Evolutionary conservation across 169 alveolate genomes (phyloP).

Genomic region (Plasmodium cynomolgi): DNA sequence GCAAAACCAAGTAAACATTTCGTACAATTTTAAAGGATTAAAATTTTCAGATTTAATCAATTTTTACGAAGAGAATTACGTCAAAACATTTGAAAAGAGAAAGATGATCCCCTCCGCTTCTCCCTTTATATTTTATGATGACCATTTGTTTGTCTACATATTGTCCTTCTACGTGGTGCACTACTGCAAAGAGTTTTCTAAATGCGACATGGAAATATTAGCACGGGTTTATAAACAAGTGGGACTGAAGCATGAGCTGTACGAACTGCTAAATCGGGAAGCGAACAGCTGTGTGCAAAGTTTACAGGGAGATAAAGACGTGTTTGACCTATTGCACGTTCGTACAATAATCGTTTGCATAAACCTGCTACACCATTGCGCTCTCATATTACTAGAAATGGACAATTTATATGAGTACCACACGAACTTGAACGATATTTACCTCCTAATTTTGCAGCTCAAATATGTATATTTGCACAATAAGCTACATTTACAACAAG

Average conservation of each 20-base stretch:
- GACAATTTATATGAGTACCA: conserved; percentile 21
- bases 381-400: conserved; percentile 42
- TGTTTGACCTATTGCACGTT: conserved; percentile 5
- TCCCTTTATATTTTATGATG: conserved; percentile 38
- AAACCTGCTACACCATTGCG: conserved; percentile 55
- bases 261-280: conserved; percentile 11
- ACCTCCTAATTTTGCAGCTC: conserved; percentile 48
- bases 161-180: conserved; percentile 20
- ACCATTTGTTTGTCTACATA: conserved; percentile 17
- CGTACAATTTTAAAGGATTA: conserved; percentile 17
- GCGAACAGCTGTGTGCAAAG: conserved; percentile 7
- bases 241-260: conserved; percentile 51
- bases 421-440: conserved; percentile 14
- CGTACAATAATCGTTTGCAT: conserved; percentile 34
- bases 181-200: conserved; percentile 19
- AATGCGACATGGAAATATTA: conserved; percentile 22
- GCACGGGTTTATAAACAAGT: conserved; percentile 27
- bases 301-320: conserved; percentile 12
- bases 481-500: conserved; percentile 17
- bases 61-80: conserved; percentile 33
- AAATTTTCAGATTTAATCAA: conserved; percentile 26
- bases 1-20: conserved; percentile 32
- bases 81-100: conserved; percentile 1
- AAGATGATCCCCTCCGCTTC: not conserved
- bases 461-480: conserved; percentile 48